Evolutionary conservation across 345 rosid genomes (phyloP).

Genomic region (Combretum micranthum): DNA sequence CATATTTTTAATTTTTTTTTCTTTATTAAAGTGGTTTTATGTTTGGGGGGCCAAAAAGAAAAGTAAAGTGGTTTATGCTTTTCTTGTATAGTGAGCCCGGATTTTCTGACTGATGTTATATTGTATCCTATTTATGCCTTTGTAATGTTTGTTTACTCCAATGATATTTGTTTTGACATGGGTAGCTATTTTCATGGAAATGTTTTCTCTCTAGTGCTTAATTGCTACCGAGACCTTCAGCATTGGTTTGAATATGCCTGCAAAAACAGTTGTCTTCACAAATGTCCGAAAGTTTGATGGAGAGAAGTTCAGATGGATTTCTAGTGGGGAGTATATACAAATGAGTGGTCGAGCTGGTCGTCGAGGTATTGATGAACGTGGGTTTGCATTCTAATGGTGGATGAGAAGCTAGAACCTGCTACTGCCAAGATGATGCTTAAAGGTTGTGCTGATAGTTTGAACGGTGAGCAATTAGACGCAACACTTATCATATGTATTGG

Average conservation of each 20-base stretch:
- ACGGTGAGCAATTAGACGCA: slow-evolving; percentile 40
- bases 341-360: slow-evolving; percentile 99
- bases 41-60: too few relatives aligned
- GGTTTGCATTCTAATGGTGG: slow-evolving; percentile 92
- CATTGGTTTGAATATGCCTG: slow-evolving; percentile 98
- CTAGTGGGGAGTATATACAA: slow-evolving; percentile 96
- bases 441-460: slow-evolving; percentile 94
- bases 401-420: slow-evolving; percentile 92
- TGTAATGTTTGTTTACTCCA: not conserved
- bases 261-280: slow-evolving; percentile 96
- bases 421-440: slow-evolving; percentile 92
- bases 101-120: too few relatives aligned
- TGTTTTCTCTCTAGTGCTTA: slow-evolving; percentile 58
- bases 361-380: slow-evolving; percentile 95
- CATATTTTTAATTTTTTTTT: too few relatives aligned
- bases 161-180: slow-evolving; percentile 4
- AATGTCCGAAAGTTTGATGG: slow-evolving; percentile 99
- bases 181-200: slow-evolving; percentile 14
- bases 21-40: too few relatives aligned
- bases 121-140: too few relatives aligned
- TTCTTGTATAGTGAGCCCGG: too few relatives aligned
- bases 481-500: too few relatives aligned
- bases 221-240: slow-evolving; percentile 99
- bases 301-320: slow-evolving; percentile 95
- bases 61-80: too few relatives aligned